Evolutionary conservation across 2,329 filamentous ascomycete species (phyloP).

Genomic region (Domatiomyces catenatus): DNA sequence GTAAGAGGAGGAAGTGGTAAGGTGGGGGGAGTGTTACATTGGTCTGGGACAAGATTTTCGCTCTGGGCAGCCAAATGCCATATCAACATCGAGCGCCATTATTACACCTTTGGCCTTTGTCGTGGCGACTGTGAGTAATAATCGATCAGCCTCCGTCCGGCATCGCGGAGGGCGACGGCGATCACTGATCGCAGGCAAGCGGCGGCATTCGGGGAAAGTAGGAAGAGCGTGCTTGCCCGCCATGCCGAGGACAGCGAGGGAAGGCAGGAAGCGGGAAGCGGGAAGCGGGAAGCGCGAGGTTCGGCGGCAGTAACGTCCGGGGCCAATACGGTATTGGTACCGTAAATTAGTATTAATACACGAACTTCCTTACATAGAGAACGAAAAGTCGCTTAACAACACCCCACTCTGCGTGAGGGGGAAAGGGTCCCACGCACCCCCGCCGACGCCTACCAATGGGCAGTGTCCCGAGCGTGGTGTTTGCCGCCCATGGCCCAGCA

Average conservation of each 20-base stretch:
- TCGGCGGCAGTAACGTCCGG: too few species aligned
- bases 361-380: too few species aligned
- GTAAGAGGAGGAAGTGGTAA: neutral
- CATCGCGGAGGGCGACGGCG: neutral
- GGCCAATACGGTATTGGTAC: too few species aligned
- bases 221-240: neutral
- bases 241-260: neutral
- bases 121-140: neutral
- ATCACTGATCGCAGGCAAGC: neutral
- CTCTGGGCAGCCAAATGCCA: neutral
- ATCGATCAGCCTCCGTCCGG: neutral
- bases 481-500: neutral
- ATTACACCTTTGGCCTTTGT: neutral
- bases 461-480: neutral
- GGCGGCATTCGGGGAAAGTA: neutral
- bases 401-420: neutral
- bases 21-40: neutral
- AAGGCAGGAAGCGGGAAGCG: too few species aligned
- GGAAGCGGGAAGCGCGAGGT: too few species aligned
- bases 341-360: too few species aligned
- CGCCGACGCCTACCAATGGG: slow-evolving; percentile 5
- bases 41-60: neutral
- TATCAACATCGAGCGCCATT: neutral
- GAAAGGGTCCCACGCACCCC: slow-evolving; percentile 8
- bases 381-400: neutral